Evolutionary conservation across 495 filamentous ascomycete genomes (phyloP), one percentile per base, ranked within the genome.

Genomic region (Penicillium crystallinum): DNA sequence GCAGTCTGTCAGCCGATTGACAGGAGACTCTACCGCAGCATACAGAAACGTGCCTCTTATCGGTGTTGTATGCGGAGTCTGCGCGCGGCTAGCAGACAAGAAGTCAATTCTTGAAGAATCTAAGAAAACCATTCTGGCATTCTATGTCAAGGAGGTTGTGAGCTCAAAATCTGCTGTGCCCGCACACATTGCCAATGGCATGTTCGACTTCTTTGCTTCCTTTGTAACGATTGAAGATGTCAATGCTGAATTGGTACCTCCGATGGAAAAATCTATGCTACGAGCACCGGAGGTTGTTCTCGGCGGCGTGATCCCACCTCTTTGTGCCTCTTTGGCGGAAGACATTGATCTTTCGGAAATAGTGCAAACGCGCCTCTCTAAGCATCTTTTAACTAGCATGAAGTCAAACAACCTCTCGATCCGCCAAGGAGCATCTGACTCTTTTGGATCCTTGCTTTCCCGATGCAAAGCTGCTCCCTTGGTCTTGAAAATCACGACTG

Each of bases 231-330:
- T 81, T 8, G 87, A 88, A 35, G 90, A 96, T 49, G 64, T 98
- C 9, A 74, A 78, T 41, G 83, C 81, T 48, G 86, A 93, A 34
- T 53, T 97, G 30, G 74, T 90, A 21, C 90, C 93, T 38, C 74
- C 89, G 0, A 71, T 97, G 5, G 93, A 98, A 57, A 95, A 95
- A 67, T 85, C 87, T 1, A 80, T 98, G 34, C 67, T 98, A 35
- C 80, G 93, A 67, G 84, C 93, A 15, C 93, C 93, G 0, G 93
- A 98, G 64, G 85, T 97, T 30, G 84, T 95, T 11, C 74, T 97
- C 22, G 81, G 83, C 54, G 86, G 87, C 52, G 69, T 97, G 30
- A 72, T 96, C 31, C 76, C 83, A 12, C 78, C 83, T 3, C 70
- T 97, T 29, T 75, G 93, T 55, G 64, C 73, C 5, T 77, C 88